Percentiles rank a stretch among this genome's conserved stretches.
Evolutionary conservation across 331 rosid species (phyloP).

Genomic region (Ulmus americana): DNA sequence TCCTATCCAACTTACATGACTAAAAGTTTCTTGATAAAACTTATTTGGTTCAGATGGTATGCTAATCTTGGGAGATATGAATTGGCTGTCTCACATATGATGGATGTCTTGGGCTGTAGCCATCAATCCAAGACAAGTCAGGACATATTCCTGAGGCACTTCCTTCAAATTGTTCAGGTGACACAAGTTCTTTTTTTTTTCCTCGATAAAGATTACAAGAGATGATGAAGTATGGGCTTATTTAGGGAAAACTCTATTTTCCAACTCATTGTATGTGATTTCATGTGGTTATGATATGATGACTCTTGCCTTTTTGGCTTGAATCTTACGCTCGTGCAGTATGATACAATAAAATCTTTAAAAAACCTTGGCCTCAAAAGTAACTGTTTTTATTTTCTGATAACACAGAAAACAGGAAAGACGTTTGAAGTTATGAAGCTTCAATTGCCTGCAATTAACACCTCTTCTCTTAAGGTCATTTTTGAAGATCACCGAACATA

Average conservation of each 20-base stretch:
- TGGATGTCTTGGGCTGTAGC: slow-evolving; percentile 74
- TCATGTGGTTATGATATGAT: background rate
- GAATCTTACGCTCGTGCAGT: too few relatives aligned
- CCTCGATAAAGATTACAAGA: background rate
- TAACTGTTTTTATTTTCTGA: slow-evolving; percentile 13
- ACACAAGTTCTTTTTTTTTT: slow-evolving; percentile 30
- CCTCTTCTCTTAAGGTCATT: slow-evolving; percentile 68
- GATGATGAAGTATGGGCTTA: background rate
- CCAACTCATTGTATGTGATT: background rate
- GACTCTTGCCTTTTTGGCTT: too few relatives aligned
- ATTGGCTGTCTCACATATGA: slow-evolving; percentile 77
- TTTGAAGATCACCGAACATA: slow-evolving; percentile 90
- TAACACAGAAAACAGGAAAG: slow-evolving; percentile 69
- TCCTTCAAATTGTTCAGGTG: slow-evolving; percentile 86
- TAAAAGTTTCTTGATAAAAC: slow-evolving; percentile 24
- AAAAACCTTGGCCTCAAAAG: background rate
- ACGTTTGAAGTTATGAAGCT: slow-evolving; percentile 71
- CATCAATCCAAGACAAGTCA: slow-evolving; percentile 91
- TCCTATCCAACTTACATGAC: background rate
- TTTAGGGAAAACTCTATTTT: background rate
- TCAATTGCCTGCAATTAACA: slow-evolving; percentile 73
- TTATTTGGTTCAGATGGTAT: slow-evolving; percentile 75
- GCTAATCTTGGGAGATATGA: slow-evolving; percentile 76
- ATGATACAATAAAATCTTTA: background rate
- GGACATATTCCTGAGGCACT: slow-evolving; percentile 65